phyloP scores from a whole-genome alignment of 345 rosid genomes.

The Citrus unshiu region DNA sequence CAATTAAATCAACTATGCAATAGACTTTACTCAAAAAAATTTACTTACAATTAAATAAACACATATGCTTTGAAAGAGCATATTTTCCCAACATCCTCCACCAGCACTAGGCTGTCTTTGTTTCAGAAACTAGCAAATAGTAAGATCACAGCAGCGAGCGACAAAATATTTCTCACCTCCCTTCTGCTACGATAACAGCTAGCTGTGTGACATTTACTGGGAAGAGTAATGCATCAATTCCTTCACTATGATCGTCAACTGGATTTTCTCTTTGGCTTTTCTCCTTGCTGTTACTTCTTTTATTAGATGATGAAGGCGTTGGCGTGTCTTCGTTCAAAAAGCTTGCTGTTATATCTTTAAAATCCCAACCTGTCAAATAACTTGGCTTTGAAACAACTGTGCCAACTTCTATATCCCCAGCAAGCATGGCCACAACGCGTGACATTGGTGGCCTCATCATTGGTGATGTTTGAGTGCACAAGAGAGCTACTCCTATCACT shows the following conservation, averaged over 20 bases:
- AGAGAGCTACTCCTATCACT: slow-evolving; percentile 26
- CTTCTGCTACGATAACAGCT: not conserved
- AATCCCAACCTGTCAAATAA: slow-evolving; percentile 29
- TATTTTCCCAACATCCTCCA: too few species aligned
- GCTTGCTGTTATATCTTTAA: slow-evolving; percentile 9
- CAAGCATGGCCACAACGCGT: slow-evolving; percentile 29
- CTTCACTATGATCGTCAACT: not conserved
- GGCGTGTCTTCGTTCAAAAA: slow-evolving; percentile 5
- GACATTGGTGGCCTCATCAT: slow-evolving; percentile 31
- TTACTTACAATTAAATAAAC: too few species aligned
- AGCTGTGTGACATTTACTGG: not conserved
- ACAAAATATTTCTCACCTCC: slow-evolving; percentile 2
- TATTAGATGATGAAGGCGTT: not conserved
- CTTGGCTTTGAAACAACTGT: slow-evolving; percentile 24
- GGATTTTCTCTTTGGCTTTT: not conserved
- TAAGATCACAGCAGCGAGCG: too few species aligned
- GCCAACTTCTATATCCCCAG: slow-evolving; percentile 28
- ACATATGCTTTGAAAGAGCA: too few species aligned
- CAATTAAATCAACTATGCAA: too few species aligned
- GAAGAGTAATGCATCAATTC: not conserved
- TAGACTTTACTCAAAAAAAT: too few species aligned
- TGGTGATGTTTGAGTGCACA: slow-evolving; percentile 38
- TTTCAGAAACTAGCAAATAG: too few species aligned
- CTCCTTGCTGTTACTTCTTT: not conserved
- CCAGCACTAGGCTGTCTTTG: too few species aligned